Conservation (phyloP, 345 rosid species). For the Corchorus olitorius region DNA sequence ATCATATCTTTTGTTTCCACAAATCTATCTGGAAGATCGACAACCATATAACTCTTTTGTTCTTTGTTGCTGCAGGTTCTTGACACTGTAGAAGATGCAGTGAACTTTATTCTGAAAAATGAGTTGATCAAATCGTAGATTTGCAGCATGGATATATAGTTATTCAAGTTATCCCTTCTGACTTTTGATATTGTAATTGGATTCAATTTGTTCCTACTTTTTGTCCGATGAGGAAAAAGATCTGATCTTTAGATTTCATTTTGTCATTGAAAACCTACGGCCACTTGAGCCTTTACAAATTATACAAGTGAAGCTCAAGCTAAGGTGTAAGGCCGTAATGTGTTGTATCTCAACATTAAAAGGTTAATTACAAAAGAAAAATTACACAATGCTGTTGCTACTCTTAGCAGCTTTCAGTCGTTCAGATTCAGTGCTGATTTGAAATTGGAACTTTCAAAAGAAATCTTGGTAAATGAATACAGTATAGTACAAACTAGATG, state of each 20-base stretch:
- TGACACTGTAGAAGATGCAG: conserved; percentile 76
- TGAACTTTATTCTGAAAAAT: conserved; percentile 60
- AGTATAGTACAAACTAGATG: not conserved
- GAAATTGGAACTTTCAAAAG: not conserved
- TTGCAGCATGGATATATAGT: not conserved
- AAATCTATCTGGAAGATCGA: not conserved
- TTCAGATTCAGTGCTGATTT: not conserved
- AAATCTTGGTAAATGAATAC: not conserved
- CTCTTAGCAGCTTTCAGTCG: not conserved
- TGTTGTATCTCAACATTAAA: not conserved
- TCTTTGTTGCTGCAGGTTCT: conserved; percentile 61
- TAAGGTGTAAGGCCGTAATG: not conserved
- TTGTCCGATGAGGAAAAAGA: too few relatives aligned
- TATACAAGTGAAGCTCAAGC: not conserved
- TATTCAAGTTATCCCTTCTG: not conserved
- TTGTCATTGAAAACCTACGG: not conserved
- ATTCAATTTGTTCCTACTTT: too few relatives aligned
- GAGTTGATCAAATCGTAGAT: conserved; percentile 29
- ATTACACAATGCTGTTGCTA: not conserved
- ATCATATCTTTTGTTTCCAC: too few relatives aligned
- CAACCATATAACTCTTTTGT: not conserved
- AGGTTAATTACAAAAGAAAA: not conserved
- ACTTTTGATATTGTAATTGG: not conserved
- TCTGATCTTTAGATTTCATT: not conserved
- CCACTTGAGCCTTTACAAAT: not conserved